A percentile compares a stretch with the other conserved stretches of the same genome.
phyloP scores from a whole-genome alignment of 495 filamentous ascomycete species.

The Amorphotheca resinae region DNA sequence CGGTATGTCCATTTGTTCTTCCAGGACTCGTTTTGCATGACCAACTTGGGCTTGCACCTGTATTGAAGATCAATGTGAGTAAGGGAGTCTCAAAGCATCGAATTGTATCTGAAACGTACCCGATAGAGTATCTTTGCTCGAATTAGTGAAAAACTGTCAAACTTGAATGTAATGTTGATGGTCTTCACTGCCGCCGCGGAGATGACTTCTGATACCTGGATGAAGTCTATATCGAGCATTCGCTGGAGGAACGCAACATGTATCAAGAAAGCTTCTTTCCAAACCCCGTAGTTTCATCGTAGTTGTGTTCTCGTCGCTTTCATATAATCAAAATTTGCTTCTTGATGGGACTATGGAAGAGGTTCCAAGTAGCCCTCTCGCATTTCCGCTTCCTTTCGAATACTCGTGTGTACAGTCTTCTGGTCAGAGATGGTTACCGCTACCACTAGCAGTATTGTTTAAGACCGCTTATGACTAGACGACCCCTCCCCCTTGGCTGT shows the following conservation, averaged over 20 bases:
- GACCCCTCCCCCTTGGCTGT: constrained; percentile 5
- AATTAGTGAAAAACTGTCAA: constrained; percentile 16
- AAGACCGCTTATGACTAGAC: constrained; percentile 14
- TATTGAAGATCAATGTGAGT: constrained; percentile 10
- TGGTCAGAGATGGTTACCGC: constrained; percentile 7
- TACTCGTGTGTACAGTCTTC: constrained; percentile 8
- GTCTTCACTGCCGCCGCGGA: constrained; percentile 9
- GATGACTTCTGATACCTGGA: constrained; percentile 25
- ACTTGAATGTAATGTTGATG: constrained; percentile 11
- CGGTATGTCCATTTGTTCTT: constrained; percentile 9
- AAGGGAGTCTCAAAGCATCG: constrained; percentile 20
- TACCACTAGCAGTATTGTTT: constrained; percentile 24
- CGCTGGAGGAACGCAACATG: constrained; percentile 25
- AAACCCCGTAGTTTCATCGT: constrained; percentile 22
- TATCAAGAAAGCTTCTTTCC: constrained; percentile 21
- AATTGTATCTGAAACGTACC: constrained; percentile 20
- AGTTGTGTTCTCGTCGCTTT: constrained; percentile 27
- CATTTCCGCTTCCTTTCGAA: constrained; percentile 8
- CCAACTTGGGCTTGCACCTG: constrained; percentile 2
- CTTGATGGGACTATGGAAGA: constrained; percentile 23
- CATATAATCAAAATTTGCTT: constrained; percentile 31
- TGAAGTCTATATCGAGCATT: constrained; percentile 33
- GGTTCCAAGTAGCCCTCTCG: constrained; percentile 20
- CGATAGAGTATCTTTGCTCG: constrained; percentile 3
- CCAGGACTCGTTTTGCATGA: neutral